Percentiles rank a stretch among this genome's conserved stretches.
These are phyloP conservation scores for Ustilago hordei DNA, from an alignment of 1,284 basidiomycete genomes.

Conservation along the genomic window DNA sequence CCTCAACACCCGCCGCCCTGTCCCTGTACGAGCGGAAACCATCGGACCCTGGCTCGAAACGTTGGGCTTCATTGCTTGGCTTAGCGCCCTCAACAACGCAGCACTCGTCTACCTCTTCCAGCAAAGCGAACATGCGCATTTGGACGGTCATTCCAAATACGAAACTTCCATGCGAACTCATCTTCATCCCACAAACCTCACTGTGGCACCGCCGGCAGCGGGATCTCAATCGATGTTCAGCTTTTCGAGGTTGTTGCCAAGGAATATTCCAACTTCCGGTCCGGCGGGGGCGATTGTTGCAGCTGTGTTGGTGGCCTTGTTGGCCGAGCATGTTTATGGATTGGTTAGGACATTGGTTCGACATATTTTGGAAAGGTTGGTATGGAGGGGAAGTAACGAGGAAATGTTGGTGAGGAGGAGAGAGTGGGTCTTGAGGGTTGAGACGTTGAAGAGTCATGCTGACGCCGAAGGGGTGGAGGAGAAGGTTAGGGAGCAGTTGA, in stretches of 20 bases:
- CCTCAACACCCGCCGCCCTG: conserved; percentile 83
- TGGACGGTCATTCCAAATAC: conserved; percentile 44
- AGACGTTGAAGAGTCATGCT: conserved; percentile 35
- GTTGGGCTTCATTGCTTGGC: conserved; percentile 71
- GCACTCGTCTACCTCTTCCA: conserved; percentile 63
- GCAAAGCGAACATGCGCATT: conserved; percentile 34
- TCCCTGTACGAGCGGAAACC: conserved; percentile 86
- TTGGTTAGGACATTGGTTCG: conserved; percentile 48
- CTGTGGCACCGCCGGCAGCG: neutral
- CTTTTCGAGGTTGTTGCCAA: conserved; percentile 53
- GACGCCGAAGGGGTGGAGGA: conserved; percentile 8
- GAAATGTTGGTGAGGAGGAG: conserved; percentile 56
- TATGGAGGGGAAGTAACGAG: conserved; percentile 64
- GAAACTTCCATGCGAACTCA: conserved; percentile 59
- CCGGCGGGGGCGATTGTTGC: conserved; percentile 55
- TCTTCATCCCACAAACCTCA: conserved; percentile 29
- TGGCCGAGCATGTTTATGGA: conserved; percentile 63
- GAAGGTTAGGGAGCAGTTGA: neutral
- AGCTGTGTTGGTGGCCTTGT: conserved; percentile 59
- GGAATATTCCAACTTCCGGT: conserved; percentile 41
- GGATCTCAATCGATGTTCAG: conserved; percentile 32
- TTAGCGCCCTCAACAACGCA: conserved; percentile 58
- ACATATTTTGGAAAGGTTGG: conserved; percentile 59
- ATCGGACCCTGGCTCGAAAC: conserved; percentile 95
- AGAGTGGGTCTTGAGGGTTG: conserved; percentile 59